Evolutionary conservation across 768 basidiomycete genomes (phyloP).

Genomic region (Amanita fuliginea): DNA sequence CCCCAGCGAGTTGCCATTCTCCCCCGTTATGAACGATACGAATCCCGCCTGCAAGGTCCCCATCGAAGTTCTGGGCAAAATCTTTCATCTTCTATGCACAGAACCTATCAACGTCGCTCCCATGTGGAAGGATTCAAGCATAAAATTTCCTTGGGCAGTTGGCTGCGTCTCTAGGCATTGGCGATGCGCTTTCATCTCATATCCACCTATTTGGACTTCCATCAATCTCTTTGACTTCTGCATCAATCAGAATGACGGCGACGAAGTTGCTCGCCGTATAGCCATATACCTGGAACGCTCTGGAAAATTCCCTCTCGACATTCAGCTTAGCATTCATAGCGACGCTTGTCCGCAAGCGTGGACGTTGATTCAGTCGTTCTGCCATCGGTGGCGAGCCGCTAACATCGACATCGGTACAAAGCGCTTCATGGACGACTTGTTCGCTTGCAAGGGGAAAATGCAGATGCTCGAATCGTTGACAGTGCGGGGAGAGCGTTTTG

Average conservation of each 20-base stretch:
- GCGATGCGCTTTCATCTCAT: background rate
- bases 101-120: background rate
- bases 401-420: background rate
- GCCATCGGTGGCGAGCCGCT: background rate
- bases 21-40: constrained; percentile 48
- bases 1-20: background rate
- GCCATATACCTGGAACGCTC: background rate
- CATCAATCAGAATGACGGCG: background rate
- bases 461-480: background rate
- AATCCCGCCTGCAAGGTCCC: constrained; percentile 6
- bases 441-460: background rate
- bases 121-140: background rate
- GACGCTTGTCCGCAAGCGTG: background rate
- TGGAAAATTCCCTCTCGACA: background rate
- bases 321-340: background rate
- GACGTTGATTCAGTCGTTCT: background rate
- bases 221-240: background rate
- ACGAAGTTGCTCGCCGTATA: background rate
- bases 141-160: background rate
- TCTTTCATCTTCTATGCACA: background rate
- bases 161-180: background rate
- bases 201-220: background rate
- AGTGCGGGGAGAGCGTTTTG: background rate
- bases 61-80: background rate
- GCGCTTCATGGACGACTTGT: background rate